phyloP scores from a whole-genome alignment of 352 stramenopile species.

The Phytopythium litorale region DNA sequence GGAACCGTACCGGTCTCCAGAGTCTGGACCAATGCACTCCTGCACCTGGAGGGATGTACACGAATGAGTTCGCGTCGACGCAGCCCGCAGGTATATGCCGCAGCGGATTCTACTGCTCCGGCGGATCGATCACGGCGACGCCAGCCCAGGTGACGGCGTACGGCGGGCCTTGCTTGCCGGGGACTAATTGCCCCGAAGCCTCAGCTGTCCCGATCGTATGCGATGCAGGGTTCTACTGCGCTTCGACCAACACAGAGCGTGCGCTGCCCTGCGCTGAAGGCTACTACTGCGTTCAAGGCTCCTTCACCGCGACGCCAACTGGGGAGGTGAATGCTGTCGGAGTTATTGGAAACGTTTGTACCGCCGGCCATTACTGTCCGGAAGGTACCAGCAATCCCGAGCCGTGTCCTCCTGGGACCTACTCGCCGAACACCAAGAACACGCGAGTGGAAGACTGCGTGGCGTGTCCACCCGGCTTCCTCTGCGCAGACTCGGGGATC shows the following conservation, averaged over 20 bases:
- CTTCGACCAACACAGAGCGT: slow-evolving; percentile 65
- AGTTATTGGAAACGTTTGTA: slow-evolving; percentile 69
- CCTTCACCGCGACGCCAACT: slow-evolving; percentile 68
- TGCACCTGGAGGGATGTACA: slow-evolving; percentile 63
- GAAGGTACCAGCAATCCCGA: slow-evolving; percentile 73
- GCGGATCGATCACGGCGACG: slow-evolving; percentile 53
- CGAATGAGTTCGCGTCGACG: slow-evolving; percentile 42
- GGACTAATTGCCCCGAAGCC: slow-evolving; percentile 85
- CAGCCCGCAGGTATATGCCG: slow-evolving; percentile 52
- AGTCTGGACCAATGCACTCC: slow-evolving; percentile 49
- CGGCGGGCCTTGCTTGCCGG: slow-evolving; percentile 73
- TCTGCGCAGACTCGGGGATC: slow-evolving; percentile 58
- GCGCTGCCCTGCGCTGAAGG: slow-evolving; percentile 70
- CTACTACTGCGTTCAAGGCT: slow-evolving; percentile 88
- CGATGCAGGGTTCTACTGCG: slow-evolving; percentile 73
- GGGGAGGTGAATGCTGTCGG: slow-evolving; percentile 70
- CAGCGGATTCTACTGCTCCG: slow-evolving; percentile 84
- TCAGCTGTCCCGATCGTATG: slow-evolving; percentile 83
- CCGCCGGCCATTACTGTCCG: slow-evolving; percentile 75
- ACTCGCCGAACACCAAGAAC: slow-evolving; percentile 66
- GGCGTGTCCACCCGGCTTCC: slow-evolving; percentile 52
- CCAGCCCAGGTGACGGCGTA: slow-evolving; percentile 27
- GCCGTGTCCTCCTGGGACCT: slow-evolving; percentile 72
- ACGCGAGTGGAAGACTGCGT: slow-evolving; percentile 52
- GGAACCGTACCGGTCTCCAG: slow-evolving; percentile 43